Conservation (phyloP, 1,284 basidiomycete genomes). For the Ceratobasidium sp. region DNA sequence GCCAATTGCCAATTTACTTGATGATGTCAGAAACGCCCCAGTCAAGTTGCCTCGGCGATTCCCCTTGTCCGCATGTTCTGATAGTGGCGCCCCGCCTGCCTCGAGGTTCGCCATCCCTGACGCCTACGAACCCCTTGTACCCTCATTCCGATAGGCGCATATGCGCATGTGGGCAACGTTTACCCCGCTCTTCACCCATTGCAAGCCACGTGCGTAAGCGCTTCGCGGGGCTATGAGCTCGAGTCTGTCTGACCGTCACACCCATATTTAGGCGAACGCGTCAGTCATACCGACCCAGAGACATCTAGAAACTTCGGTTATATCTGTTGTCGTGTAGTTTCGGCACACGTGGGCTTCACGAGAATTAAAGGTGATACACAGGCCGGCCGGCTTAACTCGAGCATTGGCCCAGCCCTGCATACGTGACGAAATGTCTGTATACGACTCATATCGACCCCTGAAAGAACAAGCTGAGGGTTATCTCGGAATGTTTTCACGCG, state of each 20-base stretch:
- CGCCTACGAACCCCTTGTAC: background rate
- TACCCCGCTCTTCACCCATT: background rate
- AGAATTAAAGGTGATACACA: no score
- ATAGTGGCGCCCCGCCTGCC: background rate
- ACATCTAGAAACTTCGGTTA: background rate
- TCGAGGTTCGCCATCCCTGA: background rate
- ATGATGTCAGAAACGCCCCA: constrained; percentile 45
- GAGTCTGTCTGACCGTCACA: background rate
- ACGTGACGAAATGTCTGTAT: no score
- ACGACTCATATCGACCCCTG: no score
- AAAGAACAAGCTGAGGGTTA: no score
- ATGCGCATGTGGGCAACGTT: background rate
- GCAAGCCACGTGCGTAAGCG: background rate
- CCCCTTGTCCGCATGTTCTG: background rate
- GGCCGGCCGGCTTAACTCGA: no score
- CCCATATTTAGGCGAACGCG: background rate
- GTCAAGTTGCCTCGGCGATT: constrained; percentile 2
- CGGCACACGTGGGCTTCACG: no score
- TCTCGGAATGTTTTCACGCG: no score
- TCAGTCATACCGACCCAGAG: background rate
- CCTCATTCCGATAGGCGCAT: background rate
- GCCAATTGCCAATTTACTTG: constrained; percentile 22
- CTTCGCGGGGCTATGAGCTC: background rate
- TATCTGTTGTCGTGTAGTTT: background rate
- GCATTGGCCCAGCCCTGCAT: no score